These are phyloP conservation scores for Marasmius oreades DNA, from an alignment of 1,284 basidiomycete genomes.

Conservation along the genomic window DNA sequence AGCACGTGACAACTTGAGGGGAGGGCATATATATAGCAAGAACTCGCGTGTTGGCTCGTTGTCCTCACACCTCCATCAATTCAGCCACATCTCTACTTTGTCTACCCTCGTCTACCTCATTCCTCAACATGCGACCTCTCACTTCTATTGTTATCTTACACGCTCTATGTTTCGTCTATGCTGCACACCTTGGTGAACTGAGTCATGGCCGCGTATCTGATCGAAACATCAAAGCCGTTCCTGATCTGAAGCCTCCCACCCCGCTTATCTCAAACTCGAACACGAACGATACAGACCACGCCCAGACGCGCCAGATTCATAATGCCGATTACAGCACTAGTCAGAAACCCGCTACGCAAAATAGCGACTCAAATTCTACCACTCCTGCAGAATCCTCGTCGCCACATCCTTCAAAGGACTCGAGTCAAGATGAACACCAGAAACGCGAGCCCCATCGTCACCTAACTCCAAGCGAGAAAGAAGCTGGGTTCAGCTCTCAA, in stretches of 20 bases:
- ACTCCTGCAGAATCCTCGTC: not conserved
- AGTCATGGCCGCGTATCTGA: not conserved
- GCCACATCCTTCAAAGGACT: not conserved
- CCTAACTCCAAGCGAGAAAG: not conserved
- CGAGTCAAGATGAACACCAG: not conserved
- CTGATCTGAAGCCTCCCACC: not conserved
- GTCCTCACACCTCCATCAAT: not conserved
- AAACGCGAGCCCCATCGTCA: not conserved
- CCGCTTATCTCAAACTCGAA: not conserved
- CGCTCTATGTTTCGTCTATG: slow-evolving; percentile 1
- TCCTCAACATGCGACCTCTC: not conserved
- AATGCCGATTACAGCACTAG: slow-evolving; percentile 3
- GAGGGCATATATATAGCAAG: not conserved
- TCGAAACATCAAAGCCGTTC: not conserved
- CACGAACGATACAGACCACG: not conserved
- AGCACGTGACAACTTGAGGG: not conserved
- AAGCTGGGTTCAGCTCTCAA: no score
- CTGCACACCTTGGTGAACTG: not conserved
- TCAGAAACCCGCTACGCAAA: not conserved
- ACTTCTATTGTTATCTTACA: not conserved
- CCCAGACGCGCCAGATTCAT: not conserved
- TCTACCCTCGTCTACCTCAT: not conserved
- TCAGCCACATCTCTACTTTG: not conserved
- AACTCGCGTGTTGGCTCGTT: not conserved
- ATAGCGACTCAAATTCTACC: not conserved